These are phyloP conservation scores for Thelonectria rubi DNA, from an alignment of 2,329 filamentous ascomycete species.

Conservation along the genomic window DNA sequence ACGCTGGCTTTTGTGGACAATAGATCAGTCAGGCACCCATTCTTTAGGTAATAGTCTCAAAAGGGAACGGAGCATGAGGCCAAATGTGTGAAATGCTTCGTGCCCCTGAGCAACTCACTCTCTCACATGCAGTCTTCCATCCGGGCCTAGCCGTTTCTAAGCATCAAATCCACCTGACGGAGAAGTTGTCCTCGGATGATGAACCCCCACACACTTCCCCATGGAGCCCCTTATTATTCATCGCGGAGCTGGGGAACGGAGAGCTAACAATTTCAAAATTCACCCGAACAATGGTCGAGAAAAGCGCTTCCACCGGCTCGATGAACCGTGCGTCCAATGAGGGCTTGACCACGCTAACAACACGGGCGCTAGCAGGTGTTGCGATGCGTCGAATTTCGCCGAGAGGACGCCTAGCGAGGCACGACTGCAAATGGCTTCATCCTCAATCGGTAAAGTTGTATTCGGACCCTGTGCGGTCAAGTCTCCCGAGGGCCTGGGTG, in stretches of 20 bases:
- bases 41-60: constrained; percentile 28
- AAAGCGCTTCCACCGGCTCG: not conserved
- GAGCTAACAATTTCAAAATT: no score
- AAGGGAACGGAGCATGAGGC: constrained; percentile 22
- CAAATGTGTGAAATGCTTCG: not conserved
- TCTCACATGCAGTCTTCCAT: not conserved
- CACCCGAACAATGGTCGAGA: not conserved
- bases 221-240: constrained; percentile 19
- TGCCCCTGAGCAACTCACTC: not conserved
- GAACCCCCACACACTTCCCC: constrained; percentile 17
- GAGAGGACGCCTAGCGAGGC: constrained; percentile 19
- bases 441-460: not conserved
- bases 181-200: not conserved
- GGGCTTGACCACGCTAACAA: not conserved
- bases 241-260: not conserved
- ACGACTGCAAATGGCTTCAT: constrained; percentile 6
- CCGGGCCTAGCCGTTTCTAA: constrained; percentile 10
- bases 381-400: constrained; percentile 15
- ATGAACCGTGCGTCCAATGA: constrained; percentile 1
- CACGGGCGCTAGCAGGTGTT: constrained; percentile 11
- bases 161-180: not conserved
- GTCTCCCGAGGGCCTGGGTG: not conserved
- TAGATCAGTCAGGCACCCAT: constrained; percentile 21
- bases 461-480: not conserved
- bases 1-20: constrained; percentile 22